Evolutionary conservation across 225 moss, liverwort and hornwort genomes (phyloP).

Genomic region (Physcomitrium patens): DNA sequence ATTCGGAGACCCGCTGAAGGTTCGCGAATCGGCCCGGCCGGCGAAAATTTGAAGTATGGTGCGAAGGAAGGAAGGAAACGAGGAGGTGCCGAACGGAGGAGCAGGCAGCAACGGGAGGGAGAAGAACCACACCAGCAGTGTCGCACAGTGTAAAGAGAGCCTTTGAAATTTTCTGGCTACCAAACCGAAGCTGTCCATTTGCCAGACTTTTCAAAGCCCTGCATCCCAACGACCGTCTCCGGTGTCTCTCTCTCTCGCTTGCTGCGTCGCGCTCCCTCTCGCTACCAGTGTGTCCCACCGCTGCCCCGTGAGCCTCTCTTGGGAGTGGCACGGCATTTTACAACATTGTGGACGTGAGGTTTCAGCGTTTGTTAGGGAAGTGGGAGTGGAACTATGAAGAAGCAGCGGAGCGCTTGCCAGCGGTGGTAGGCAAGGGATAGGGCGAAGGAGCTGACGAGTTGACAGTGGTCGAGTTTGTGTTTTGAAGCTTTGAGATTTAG

Average conservation of each 20-base stretch:
- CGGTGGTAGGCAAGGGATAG: constrained; percentile 36
- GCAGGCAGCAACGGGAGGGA: too few relatives aligned
- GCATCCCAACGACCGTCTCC: not conserved
- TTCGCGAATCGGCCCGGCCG: too few relatives aligned
- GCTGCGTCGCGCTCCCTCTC: not conserved
- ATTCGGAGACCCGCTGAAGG: too few relatives aligned
- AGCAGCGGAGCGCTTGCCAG: constrained; percentile 37
- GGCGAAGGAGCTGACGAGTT: not conserved
- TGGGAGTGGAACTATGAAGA: constrained; percentile 35
- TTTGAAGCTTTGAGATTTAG: constrained; percentile 10
- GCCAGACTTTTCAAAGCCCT: constrained; percentile 22
- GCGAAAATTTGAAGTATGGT: too few relatives aligned
- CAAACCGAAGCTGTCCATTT: not conserved
- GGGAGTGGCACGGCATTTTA: not conserved
- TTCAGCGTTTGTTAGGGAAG: not conserved
- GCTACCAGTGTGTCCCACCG: too few relatives aligned
- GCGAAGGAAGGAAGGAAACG: too few relatives aligned
- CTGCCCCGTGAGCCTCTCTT: not conserved
- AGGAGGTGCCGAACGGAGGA: too few relatives aligned
- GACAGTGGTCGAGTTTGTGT: too few relatives aligned
- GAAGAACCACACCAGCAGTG: too few relatives aligned
- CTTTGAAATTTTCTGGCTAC: constrained; percentile 27
- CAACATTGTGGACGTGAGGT: not conserved
- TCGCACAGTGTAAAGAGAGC: constrained; percentile 29
- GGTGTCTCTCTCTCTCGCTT: not conserved